Base-by-base conservation (phyloP, 768 basidiomycete species). In the Mycena galopus region DNA sequence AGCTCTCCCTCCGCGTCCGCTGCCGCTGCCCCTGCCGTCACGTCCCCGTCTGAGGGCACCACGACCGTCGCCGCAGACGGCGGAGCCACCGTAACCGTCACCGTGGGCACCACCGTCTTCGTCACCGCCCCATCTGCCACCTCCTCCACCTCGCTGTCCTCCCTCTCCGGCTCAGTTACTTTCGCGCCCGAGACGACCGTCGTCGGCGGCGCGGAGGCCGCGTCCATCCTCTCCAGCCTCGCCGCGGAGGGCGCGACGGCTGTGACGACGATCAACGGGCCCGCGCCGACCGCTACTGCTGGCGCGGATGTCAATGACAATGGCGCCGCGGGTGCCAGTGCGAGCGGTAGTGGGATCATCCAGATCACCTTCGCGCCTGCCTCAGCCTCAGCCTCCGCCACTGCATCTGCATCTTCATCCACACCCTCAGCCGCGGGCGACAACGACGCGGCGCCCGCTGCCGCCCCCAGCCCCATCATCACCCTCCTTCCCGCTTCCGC, bases 201-300 rank as follows among this genome's bases (percentile, higher is more conserved):
- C 2, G 77, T 90, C 53, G 78, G 82, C 29, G 86, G 87, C 11
- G 73, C 83, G 14, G 82, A 86, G 35, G 88, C 86, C 4, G 12
- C 47, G 17, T 71, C 69, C n/a, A 29, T 71, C 33, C 62, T 71
- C 44, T 71, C 69, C 16, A 19, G 64, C 27, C 57, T 71, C 27
- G 44, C 55, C 27, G 69, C 69, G 4, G 11, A 29, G 27, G 69
- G 69, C 16, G 44, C 8, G 5, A 47, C n/a, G 33, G n/a, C 56
- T 32, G 56, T n/a, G 5, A 71, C 69, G n/a, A n/a, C n/a, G n/a
- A n/a, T n/a, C n/a, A n/a, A n/a, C n/a, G n/a, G n/a, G n/a, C n/a
- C 58, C 21, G n/a, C n/a, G n/a, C n/a, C n/a, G n/a, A 33, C 33
- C 29, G 56, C 51, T 10, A n/a, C n/a, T n/a, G n/a, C n/a, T n/a